Percentiles rank a stretch among this genome's conserved stretches.
Conservation (phyloP, 495 filamentous ascomycete genomes). For the Jackrogersella multiformis region DNA sequence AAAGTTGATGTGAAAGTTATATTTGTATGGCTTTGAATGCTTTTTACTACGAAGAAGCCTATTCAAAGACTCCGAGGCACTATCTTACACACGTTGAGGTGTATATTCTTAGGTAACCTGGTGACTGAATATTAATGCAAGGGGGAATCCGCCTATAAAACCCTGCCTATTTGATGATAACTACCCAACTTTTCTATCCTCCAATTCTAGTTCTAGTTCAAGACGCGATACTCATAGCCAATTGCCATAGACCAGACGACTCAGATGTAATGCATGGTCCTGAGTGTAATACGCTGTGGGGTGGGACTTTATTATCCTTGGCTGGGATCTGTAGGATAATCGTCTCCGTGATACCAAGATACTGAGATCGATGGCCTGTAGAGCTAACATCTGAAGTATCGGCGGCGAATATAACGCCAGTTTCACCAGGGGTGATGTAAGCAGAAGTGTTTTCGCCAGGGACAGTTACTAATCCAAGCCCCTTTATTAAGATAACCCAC, state of each 20-base stretch:
- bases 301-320: constrained; percentile 46
- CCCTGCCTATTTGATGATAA: no score
- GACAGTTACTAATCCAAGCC: constrained; percentile 58
- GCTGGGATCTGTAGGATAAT: constrained; percentile 55
- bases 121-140: no score
- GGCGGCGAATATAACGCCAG: constrained; percentile 59
- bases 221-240: background rate
- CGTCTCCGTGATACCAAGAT: constrained; percentile 54
- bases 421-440: constrained; percentile 52
- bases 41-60: no score
- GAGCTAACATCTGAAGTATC: constrained; percentile 58
- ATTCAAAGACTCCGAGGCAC: no score
- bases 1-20: no score
- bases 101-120: no score
- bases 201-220: background rate
- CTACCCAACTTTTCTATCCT: no score
- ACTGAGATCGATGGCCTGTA: constrained; percentile 58
- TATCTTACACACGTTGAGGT: no score
- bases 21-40: no score
- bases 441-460: constrained; percentile 53
- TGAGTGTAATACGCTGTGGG: constrained; percentile 50
- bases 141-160: no score
- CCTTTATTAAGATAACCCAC: constrained; percentile 60
- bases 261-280: constrained; percentile 13
- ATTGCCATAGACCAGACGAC: background rate